A percentile compares a stretch with the other conserved stretches of the same genome.
Conservation (phyloP, 495 filamentous ascomycete species). For the Viridothelium virens region DNA sequence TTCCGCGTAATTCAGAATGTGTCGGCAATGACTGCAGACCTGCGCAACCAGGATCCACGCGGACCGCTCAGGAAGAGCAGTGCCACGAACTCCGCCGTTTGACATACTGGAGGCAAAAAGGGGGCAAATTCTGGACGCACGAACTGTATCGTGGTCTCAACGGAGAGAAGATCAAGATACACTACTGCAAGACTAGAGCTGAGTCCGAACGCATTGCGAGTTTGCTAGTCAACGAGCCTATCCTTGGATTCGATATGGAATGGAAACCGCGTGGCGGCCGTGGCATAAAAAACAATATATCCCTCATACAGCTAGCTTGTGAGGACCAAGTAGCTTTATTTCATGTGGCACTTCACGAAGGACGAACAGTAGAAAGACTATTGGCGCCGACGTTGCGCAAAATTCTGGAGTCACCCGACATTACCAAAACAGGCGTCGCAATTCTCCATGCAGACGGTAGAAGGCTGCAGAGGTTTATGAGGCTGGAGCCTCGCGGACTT, state of each 20-base stretch:
- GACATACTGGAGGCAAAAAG: neutral
- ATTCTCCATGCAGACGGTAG: constrained; percentile 69
- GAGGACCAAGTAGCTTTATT: constrained; percentile 36
- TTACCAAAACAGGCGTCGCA: constrained; percentile 82
- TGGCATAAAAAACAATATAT: constrained; percentile 31
- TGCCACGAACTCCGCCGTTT: neutral
- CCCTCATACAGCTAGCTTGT: constrained; percentile 36
- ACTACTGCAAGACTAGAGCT: constrained; percentile 32
- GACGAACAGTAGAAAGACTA: constrained; percentile 27
- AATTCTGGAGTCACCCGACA: constrained; percentile 68
- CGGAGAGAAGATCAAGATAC: constrained; percentile 23
- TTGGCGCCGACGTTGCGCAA: constrained; percentile 32
- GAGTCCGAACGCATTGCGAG: constrained; percentile 27
- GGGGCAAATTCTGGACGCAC: constrained; percentile 21
- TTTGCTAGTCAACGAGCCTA: constrained; percentile 28
- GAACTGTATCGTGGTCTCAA: constrained; percentile 29
- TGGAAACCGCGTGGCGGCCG: constrained; percentile 22
- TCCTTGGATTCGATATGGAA: constrained; percentile 38
- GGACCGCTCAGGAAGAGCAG: neutral
- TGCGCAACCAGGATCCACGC: neutral
- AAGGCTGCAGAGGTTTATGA: constrained; percentile 28
- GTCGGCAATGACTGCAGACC: neutral
- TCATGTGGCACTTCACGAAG: constrained; percentile 30
- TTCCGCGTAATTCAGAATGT: neutral
- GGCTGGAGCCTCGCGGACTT: constrained; percentile 23